Evolutionary conservation across 2,329 filamentous ascomycete species (phyloP).

Genomic region (Fusarium tjaetaba): DNA sequence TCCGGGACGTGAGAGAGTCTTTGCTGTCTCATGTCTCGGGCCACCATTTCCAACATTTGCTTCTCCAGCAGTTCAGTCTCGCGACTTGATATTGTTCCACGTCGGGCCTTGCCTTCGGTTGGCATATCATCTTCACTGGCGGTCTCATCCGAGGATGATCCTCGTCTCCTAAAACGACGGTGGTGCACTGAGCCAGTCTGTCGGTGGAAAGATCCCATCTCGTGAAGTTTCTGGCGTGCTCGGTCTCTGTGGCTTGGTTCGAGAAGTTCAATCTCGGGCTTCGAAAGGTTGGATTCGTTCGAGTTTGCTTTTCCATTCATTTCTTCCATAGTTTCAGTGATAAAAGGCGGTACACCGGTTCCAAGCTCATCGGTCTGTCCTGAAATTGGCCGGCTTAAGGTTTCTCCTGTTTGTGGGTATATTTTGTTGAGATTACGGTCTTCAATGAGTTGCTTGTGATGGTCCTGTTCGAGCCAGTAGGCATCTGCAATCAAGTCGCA

Average conservation of each 20-base stretch:
- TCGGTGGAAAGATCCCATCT: slow-evolving; percentile 63
- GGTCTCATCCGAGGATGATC: slow-evolving; percentile 67
- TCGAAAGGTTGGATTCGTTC: slow-evolving; percentile 36
- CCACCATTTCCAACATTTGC: slow-evolving; percentile 70
- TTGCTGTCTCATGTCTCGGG: slow-evolving; percentile 58
- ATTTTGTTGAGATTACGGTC: slow-evolving; percentile 80
- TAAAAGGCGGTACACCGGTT: slow-evolving; percentile 40
- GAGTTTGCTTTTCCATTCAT: slow-evolving; percentile 32
- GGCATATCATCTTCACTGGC: slow-evolving; percentile 62
- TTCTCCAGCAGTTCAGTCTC: slow-evolving; percentile 65
- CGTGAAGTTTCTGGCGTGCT: slow-evolving; percentile 69
- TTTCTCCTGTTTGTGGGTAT: slow-evolving; percentile 60
- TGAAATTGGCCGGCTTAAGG: slow-evolving; percentile 45
- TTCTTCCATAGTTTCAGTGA: slow-evolving; percentile 40
- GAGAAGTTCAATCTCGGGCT: slow-evolving; percentile 54
- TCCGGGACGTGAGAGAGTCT: slow-evolving; percentile 49
- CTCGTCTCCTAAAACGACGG: slow-evolving; percentile 60
- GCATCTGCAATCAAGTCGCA: slow-evolving; percentile 89
- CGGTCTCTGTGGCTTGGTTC: slow-evolving; percentile 67
- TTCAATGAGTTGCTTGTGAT: slow-evolving; percentile 84
- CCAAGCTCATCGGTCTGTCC: slow-evolving; percentile 44
- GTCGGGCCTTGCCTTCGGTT: slow-evolving; percentile 48
- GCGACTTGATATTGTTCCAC: slow-evolving; percentile 60
- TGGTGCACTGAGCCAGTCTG: slow-evolving; percentile 61
- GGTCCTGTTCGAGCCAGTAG: slow-evolving; percentile 86